A percentile compares a stretch with the other conserved stretches of the same genome.
phyloP scores from a whole-genome alignment of 2,329 filamentous ascomycete species.

The Cucurbitaria berberidis region DNA sequence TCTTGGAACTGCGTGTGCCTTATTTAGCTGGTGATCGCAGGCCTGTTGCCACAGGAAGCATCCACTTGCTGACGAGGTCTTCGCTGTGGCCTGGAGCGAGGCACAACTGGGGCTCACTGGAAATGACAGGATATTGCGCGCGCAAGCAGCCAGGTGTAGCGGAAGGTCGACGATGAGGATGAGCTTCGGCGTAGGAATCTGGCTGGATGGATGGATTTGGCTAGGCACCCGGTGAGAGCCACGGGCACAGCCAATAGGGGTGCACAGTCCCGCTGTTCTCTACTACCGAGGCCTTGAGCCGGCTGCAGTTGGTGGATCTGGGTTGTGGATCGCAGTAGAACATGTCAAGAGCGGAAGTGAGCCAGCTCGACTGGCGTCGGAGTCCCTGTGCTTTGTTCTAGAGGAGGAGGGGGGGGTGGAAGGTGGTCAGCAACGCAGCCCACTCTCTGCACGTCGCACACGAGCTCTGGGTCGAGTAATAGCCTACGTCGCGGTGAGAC shows the following conservation, averaged over 20 bases:
- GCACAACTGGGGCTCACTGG: no score
- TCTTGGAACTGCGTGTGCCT: slow-evolving; percentile 4
- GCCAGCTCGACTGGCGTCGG: neutral
- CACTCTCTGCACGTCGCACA: neutral
- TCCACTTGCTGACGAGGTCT: slow-evolving; percentile 5
- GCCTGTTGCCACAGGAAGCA: neutral
- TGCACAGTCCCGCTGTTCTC: slow-evolving; percentile 2
- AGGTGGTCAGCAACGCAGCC: neutral
- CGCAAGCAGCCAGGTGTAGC: neutral
- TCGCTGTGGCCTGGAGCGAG: slow-evolving; percentile 1
- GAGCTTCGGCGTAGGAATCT: slow-evolving; percentile 1
- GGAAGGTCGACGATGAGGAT: no score
- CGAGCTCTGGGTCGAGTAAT: slow-evolving; percentile 5
- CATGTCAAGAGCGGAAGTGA: slow-evolving; percentile 13
- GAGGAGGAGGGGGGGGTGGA: no score
- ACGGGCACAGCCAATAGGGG: slow-evolving; percentile 17
- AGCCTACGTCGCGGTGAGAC: no score
- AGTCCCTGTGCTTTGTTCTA: no score
- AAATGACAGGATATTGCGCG: neutral
- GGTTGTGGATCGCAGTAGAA: slow-evolving; percentile 14
- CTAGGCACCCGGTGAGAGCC: no score
- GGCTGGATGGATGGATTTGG: neutral
- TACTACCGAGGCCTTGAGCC: slow-evolving; percentile 16
- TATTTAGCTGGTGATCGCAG: neutral
- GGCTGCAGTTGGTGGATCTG: slow-evolving; percentile 14